A percentile compares a stretch with the other conserved stretches of the same genome.
Conservation (phyloP, 768 basidiomycete genomes). For the Sporobolomyces roseus region DNA sequence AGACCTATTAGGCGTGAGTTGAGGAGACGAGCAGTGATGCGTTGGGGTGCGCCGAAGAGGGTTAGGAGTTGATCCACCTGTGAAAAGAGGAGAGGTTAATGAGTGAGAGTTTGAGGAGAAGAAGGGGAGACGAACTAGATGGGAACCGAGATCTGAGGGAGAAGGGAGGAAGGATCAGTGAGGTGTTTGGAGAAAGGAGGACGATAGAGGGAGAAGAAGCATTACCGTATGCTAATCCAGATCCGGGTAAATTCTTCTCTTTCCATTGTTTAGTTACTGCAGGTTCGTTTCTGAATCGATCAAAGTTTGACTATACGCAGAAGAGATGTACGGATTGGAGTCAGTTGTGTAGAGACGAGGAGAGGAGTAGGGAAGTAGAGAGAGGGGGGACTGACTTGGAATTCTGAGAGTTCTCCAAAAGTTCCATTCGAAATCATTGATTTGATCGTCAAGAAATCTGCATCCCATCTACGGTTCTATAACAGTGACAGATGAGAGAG, state of each 20-base stretch:
- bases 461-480: conserved; percentile 63
- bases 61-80: conserved; percentile 67
- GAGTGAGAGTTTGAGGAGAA: background rate
- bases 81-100: background rate
- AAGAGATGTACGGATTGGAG: background rate
- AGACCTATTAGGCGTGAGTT: conserved; percentile 59
- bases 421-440: conserved; percentile 55
- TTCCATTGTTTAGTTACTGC: conserved; percentile 62
- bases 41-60: conserved; percentile 70
- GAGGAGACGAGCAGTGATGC: conserved; percentile 64
- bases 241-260: conserved; percentile 61
- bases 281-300: conserved; percentile 56
- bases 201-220: too few species aligned
- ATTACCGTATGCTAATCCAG: conserved; percentile 59
- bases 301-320: conserved; percentile 55
- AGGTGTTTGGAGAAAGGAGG: background rate
- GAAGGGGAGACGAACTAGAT: conserved; percentile 52
- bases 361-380: too few species aligned
- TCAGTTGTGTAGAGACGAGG: background rate
- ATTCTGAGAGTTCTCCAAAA: conserved; percentile 46
- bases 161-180: background rate
- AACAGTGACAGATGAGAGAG: conserved; percentile 48
- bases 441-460: conserved; percentile 67
- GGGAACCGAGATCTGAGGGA: conserved; percentile 63
- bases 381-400: conserved; percentile 18